Evolutionary conservation across 176 grass and related monocot genomes (phyloP).

Genomic region (Tillandsia leiboldiana): DNA sequence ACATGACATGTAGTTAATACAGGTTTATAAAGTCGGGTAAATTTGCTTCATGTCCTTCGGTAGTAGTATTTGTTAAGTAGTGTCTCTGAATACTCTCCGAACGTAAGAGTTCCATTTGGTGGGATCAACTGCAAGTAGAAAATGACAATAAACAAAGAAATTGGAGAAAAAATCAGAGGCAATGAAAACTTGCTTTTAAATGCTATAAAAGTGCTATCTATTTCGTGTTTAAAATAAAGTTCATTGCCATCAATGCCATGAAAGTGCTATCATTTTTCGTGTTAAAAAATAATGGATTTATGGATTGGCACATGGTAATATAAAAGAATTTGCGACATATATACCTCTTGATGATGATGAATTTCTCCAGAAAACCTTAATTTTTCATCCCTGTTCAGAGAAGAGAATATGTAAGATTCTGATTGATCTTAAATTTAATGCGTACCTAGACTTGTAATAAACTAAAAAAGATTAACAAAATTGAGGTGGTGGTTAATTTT

Average conservation of each 20-base stretch:
- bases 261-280: too few species aligned
- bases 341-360: slow-evolving; percentile 75
- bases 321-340: not conserved
- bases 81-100: slow-evolving; percentile 77
- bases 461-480: too few species aligned
- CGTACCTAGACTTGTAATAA: too few species aligned
- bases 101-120: slow-evolving; percentile 59
- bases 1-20: not conserved
- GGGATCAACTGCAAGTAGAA: slow-evolving; percentile 43
- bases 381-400: slow-evolving; percentile 55
- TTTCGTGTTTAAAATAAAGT: too few species aligned
- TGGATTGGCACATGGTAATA: not conserved
- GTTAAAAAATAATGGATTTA: too few species aligned
- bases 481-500: too few species aligned
- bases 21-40: not conserved
- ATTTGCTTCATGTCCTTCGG: slow-evolving; percentile 23
- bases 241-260: too few species aligned
- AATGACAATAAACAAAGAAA: not conserved
- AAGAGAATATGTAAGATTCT: not conserved
- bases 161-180: not conserved
- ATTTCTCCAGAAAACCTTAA: slow-evolving; percentile 59
- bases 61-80: slow-evolving; percentile 68
- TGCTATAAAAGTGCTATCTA: too few species aligned
- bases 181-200: not conserved
- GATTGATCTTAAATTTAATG: too few species aligned